Base-by-base conservation (phyloP, 495 filamentous ascomycete genomes). In the Chaetomium cochliodes region DNA sequence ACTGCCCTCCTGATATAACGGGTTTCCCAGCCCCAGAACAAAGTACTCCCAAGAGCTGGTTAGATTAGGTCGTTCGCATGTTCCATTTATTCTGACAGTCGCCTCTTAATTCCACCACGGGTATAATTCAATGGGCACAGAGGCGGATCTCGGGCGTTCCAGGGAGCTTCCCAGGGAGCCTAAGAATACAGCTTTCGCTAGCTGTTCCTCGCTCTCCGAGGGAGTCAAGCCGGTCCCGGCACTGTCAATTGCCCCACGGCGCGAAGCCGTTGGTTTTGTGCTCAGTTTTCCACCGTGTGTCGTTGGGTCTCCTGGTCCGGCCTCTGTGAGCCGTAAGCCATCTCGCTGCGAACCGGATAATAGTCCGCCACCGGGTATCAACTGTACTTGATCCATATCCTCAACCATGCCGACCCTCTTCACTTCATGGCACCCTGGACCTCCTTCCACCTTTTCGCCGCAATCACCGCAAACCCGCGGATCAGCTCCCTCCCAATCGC, bases 391-490 rank as follows among this genome's bases (percentile, higher is more conserved):
- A 50, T 25, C 30, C 28, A 58, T 56, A 26, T 26, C 50, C 22
- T 28, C 41, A 20, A 47, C 20, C 22, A 1, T 6, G 37, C 1
- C n/a, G 22, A 11, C 16, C 41, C 11, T 20, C 15, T 28, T 55
- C 47, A 57, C 39, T 53, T 47, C 63, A 74, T 69, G 1, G 70
- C 76, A 16, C 58, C 49, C 49, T 64, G 68, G 53, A 81, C 76
- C 63, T 77, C 76, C 64, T 72, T 68, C 80, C 79, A 82, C 60
- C 80, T 70, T 47, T 56, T 60, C 56, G 74, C 74, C 15, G 80
- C 77, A 28, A 79, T 70, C 8, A 67, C 66, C 42, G 72, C 73
- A 57, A 77, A 78, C n/a, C 75, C 72, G 33, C 68, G 72, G n/a
- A 82, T 70, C 23, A 80, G 22, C 68, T 74, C 72, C 25, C 74